These are phyloP conservation scores for Colletotrichum sp. DNA, from an alignment of 2,329 filamentous ascomycete genomes.

Conservation along the genomic window DNA sequence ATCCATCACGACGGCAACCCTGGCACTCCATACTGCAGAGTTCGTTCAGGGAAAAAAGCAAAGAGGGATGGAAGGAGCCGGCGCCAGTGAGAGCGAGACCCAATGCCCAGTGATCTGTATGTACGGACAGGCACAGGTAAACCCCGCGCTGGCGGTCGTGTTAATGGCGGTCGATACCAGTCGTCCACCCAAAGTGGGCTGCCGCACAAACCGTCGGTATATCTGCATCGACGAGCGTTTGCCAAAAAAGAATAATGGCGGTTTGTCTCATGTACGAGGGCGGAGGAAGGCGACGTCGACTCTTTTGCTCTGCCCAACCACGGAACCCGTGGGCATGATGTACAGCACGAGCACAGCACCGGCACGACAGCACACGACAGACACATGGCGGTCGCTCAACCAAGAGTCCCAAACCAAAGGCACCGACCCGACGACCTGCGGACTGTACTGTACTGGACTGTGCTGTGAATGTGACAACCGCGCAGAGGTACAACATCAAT, in stretches of 20 bases:
- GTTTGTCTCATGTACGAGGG: background rate
- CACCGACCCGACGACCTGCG: background rate
- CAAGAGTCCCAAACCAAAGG: background rate
- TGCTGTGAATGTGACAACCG: background rate
- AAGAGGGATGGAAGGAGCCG: background rate
- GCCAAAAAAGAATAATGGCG: background rate
- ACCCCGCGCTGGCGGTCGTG: background rate
- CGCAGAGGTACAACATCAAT: background rate
- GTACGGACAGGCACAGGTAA: background rate
- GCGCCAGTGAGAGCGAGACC: background rate
- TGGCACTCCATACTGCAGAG: background rate
- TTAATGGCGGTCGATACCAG: background rate
- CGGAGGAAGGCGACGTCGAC: background rate
- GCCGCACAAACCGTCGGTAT: background rate
- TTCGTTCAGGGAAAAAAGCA: background rate
- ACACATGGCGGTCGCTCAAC: background rate
- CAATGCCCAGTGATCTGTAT: background rate
- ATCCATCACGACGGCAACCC: constrained; percentile 10
- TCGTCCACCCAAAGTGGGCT: background rate
- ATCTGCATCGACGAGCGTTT: background rate
- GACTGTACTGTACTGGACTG: background rate
- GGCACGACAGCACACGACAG: background rate
- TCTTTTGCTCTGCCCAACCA: background rate
- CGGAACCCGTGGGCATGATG: background rate
- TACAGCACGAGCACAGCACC: background rate